Base-by-base conservation (phyloP, 768 basidiomycete species). In the Rubroboletus satanas region DNA sequence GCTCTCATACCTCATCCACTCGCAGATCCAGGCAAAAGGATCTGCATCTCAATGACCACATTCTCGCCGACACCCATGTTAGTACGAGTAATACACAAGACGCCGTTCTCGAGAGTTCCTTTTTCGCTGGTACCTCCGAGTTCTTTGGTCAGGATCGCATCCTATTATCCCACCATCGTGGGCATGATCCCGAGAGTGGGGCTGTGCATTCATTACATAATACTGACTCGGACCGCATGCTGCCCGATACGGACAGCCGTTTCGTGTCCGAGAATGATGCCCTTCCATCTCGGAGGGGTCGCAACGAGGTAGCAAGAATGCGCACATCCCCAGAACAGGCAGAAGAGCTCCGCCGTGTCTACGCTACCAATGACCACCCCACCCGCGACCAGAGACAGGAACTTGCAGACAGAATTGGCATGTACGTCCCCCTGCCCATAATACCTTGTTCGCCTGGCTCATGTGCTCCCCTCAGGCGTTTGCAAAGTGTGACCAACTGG, bases 401-500 rank as follows among this genome's bases (percentile, higher is more conserved):
- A 23, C 75, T 92, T 21, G 82, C 88, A 7, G 77, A 81, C 55
- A 79, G 75, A 66, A 83, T 90, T 67, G 87, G 85, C 72, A 90
- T 90, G 89, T 90, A 71, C 68, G 89, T 79, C 55, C 48, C 64
- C 60, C 49, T 45, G 41, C 26, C 15, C 39, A n/a, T 35, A 36
- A 29, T 57, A 49, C 49, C 41, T 56, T 57, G 37, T 59, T 45
- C 49, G 7, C 44, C 46, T 56, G 61, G 63, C 66, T 72, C 51
- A 73, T 51, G 23, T 42, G 58, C 66, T 64, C 68, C 62, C 17
- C 69, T 5, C 58, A 91, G 89, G 87, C 85, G 82, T 59, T 80
- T 86, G 72, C 83, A 88, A 71, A 87, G 83, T 53, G 83, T 91
- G 54, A 89, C 85, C 2, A 90, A 91, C 66, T 90, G 89, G 90